phyloP scores from a whole-genome alignment of 164 flowering plant genomes.

The Umbilicus rupestris region DNA sequence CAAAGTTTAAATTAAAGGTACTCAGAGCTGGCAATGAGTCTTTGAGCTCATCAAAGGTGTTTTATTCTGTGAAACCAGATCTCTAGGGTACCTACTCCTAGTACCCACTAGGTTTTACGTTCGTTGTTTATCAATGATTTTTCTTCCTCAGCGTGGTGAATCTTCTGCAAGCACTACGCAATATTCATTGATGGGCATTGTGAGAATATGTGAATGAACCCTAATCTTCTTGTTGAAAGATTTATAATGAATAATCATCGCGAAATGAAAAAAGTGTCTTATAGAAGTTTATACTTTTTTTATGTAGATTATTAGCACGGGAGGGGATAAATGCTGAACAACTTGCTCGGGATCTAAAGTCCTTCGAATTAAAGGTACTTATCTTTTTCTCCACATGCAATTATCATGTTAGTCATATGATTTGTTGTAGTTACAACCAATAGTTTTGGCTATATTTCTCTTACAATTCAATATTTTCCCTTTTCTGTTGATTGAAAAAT shows the following conservation, averaged over 20 bases:
- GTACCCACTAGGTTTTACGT: no score
- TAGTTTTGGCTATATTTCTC: neutral
- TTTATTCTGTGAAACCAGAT: neutral
- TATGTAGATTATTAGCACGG: conserved; percentile 70
- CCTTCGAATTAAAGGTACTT: conserved; percentile 80
- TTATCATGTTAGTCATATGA: neutral
- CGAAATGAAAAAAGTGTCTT: neutral
- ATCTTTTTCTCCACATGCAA: neutral
- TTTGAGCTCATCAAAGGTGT: neutral
- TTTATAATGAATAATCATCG: no score
- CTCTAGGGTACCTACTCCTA: neutral
- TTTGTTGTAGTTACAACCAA: neutral
- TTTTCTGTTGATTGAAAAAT: neutral
- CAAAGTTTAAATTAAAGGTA: neutral
- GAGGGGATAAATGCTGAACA: conserved; percentile 98
- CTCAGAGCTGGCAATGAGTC: no score
- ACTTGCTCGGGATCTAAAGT: conserved; percentile 90
- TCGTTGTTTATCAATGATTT: no score
- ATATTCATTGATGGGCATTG: no score
- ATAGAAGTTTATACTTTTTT: conserved; percentile 5
- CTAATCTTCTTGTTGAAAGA: no score
- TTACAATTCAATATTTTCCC: neutral
- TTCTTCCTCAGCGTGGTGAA: no score
- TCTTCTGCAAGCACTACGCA: no score
- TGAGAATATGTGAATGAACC: neutral